A percentile compares a stretch with the other conserved stretches of the same genome.
Evolutionary conservation across 768 basidiomycete species (phyloP).

Genomic region (Termitomyces sp.): DNA sequence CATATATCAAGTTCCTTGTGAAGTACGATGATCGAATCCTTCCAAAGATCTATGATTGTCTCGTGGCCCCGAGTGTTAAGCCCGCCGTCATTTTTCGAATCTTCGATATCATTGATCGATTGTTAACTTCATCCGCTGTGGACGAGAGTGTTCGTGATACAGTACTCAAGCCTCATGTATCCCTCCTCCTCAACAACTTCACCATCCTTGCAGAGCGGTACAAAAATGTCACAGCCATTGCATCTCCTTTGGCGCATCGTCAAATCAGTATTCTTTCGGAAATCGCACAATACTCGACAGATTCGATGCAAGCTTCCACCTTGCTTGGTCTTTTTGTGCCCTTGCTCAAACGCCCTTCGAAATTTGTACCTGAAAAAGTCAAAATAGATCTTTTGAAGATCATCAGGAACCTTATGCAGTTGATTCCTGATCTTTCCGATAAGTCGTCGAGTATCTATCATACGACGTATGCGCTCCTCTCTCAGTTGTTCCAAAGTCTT

Average conservation of each 20-base stretch:
- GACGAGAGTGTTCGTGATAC: slow-evolving; percentile 43
- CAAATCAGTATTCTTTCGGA: slow-evolving; percentile 79
- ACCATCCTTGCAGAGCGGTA: slow-evolving; percentile 62
- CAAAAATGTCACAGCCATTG: slow-evolving; percentile 42
- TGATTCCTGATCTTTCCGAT: slow-evolving; percentile 60
- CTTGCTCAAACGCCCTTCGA: slow-evolving; percentile 71
- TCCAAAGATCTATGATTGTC: slow-evolving; percentile 76
- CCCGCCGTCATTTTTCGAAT: slow-evolving; percentile 74
- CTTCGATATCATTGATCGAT: slow-evolving; percentile 78
- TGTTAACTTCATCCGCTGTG: slow-evolving; percentile 52
- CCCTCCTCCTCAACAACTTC: slow-evolving; percentile 66
- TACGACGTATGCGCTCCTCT: slow-evolving; percentile 62
- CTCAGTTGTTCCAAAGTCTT: slow-evolving; percentile 72
- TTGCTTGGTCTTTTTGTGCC: slow-evolving; percentile 74
- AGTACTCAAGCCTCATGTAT: slow-evolving; percentile 67
- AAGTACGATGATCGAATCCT: slow-evolving; percentile 64
- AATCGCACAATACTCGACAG: slow-evolving; percentile 68
- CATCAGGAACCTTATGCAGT: slow-evolving; percentile 55
- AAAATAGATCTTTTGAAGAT: slow-evolving; percentile 81
- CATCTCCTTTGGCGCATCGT: slow-evolving; percentile 69
- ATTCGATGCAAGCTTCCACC: slow-evolving; percentile 65
- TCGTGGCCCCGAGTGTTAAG: slow-evolving; percentile 82
- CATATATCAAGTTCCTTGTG: slow-evolving; percentile 61
- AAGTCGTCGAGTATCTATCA: slow-evolving; percentile 35
- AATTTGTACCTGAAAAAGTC: slow-evolving; percentile 76